These are phyloP conservation scores for Sequoiadendron giganteum DNA, from an alignment of 75 land plant genomes.

Conservation along the genomic window DNA sequence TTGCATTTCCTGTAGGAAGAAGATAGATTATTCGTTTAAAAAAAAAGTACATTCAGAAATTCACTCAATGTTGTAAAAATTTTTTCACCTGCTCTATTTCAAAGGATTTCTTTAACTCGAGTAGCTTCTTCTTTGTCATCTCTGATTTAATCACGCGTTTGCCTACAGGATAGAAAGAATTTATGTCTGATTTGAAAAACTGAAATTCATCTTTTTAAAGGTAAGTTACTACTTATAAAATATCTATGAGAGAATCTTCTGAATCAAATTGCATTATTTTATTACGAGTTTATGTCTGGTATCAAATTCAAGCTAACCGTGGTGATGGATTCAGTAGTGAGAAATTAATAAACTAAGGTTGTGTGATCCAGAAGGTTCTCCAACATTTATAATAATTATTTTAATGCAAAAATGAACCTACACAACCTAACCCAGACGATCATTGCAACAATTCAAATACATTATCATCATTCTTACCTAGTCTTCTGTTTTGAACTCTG, in stretches of 20 bases:
- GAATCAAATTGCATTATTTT: neutral
- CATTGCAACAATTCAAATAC: no score
- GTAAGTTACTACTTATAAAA: neutral
- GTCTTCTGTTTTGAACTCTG: slow-evolving; percentile 36
- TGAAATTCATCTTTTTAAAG: neutral
- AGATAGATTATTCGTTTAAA: neutral
- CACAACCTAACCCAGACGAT: no score
- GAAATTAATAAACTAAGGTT: neutral
- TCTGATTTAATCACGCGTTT: slow-evolving; percentile 68
- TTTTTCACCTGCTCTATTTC: slow-evolving; percentile 8
- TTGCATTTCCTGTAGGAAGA: slow-evolving; percentile 12
- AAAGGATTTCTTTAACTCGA: slow-evolving; percentile 49
- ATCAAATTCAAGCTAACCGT: neutral
- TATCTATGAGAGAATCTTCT: neutral
- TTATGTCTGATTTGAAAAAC: neutral
- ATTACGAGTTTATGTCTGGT: neutral
- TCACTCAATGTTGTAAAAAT: neutral
- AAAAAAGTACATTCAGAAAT: neutral
- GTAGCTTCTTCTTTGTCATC: slow-evolving; percentile 42
- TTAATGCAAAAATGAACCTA: no score
- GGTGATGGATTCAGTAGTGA: neutral
- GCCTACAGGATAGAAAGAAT: slow-evolving; percentile 32
- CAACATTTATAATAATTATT: no score
- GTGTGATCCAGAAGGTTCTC: neutral
- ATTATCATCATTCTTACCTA: slow-evolving; percentile 31